Conservation (phyloP, 306 rosid genomes). For the Rosa rugosa region DNA sequence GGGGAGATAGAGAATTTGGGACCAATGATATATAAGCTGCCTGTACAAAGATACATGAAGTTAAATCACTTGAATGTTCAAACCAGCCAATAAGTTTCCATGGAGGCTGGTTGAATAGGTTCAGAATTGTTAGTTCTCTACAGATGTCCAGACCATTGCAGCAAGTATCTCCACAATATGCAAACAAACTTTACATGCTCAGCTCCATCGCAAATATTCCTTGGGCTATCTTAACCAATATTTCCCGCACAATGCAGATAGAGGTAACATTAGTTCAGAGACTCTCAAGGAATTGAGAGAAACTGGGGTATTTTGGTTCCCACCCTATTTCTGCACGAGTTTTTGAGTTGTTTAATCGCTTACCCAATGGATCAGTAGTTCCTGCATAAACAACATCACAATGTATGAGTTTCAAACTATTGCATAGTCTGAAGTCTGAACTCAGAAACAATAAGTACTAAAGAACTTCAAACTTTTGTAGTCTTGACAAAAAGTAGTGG, state of each 20-base stretch:
- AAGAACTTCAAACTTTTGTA: neutral
- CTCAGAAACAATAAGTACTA: neutral
- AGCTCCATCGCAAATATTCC: slow-evolving; percentile 6
- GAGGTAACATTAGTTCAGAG: slow-evolving; percentile 25
- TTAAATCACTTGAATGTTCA: neutral
- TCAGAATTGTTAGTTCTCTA: slow-evolving; percentile 4
- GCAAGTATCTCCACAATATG: neutral
- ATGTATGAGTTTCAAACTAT: neutral
- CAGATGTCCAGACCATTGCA: neutral
- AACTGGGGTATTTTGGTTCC: slow-evolving; percentile 90
- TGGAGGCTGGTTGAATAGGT: neutral
- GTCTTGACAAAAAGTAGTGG: neutral
- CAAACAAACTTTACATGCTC: neutral
- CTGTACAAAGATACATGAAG: neutral
- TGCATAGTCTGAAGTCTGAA: neutral
- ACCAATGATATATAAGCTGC: slow-evolving; percentile 10
- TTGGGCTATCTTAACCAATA: neutral
- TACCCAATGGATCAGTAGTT: slow-evolving; percentile 74
- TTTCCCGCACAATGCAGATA: slow-evolving; percentile 4
- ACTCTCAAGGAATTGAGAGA: slow-evolving; percentile 65
- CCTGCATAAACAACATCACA: slow-evolving; percentile 43
- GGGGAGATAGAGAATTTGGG: neutral
- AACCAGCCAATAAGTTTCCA: slow-evolving; percentile 2
- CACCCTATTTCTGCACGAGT: slow-evolving; percentile 80
- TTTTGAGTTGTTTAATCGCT: slow-evolving; percentile 81